Percentiles rank a stretch among this genome's conserved stretches.
Evolutionary conservation across 1,284 basidiomycete species (phyloP).

Genomic region (Ceratobasidium sp.): DNA sequence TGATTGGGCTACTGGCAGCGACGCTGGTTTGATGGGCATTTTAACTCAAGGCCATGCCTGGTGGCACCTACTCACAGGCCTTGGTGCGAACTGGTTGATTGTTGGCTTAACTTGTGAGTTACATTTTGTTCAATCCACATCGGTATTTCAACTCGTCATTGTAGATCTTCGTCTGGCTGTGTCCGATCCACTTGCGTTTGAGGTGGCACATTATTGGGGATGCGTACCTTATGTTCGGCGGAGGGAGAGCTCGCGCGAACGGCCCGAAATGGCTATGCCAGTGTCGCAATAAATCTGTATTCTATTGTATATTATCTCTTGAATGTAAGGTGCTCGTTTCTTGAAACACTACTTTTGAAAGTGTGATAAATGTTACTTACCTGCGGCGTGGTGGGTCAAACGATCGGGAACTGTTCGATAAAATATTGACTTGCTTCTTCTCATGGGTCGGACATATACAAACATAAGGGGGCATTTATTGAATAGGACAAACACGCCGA

Average conservation of each 20-base stretch:
- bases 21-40: constrained; percentile 38
- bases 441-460: no score
- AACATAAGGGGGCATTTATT: no score
- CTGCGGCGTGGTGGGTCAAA: no score
- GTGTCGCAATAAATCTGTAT: not conserved
- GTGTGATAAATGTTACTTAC: no score
- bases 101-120: constrained; percentile 50
- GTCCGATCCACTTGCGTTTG: constrained; percentile 29
- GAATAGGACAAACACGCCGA: no score
- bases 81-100: constrained; percentile 54
- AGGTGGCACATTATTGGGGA: constrained; percentile 26
- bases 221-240: constrained; percentile 32
- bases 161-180: constrained; percentile 30
- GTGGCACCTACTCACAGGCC: constrained; percentile 60
- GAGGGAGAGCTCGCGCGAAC: not conserved
- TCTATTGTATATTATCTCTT: no score
- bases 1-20: constrained; percentile 4
- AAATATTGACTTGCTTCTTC: no score
- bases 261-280: not conserved
- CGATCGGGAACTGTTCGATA: no score
- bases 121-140: not conserved
- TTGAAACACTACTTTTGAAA: no score
- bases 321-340: no score
- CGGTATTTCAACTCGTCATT: not conserved
- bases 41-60: constrained; percentile 50